These are phyloP conservation scores for Microascus cirrosus DNA, from an alignment of 2,329 filamentous ascomycete species.

Conservation along the genomic window DNA sequence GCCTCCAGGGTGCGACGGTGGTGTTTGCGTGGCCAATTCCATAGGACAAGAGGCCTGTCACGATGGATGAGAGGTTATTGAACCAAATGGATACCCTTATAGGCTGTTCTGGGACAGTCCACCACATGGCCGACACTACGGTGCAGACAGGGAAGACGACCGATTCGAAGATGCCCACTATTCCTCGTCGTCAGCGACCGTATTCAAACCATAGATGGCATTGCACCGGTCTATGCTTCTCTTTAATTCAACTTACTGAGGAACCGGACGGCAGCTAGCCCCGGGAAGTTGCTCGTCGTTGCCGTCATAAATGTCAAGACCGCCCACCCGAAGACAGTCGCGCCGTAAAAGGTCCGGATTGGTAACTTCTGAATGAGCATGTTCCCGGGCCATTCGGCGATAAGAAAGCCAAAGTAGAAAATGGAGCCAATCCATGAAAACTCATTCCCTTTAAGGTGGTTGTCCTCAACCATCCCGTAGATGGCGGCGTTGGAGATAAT, in stretches of 20 bases:
- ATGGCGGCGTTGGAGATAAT: conserved; percentile 24
- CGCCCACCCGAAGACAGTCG: conserved; percentile 14
- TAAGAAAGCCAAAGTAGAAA: conserved; percentile 22
- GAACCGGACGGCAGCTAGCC: conserved; percentile 37
- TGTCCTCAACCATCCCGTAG: conserved; percentile 46
- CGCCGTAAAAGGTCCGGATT: conserved; percentile 9
- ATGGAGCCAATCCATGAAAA: conserved; percentile 52
- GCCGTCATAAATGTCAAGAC: conserved; percentile 20
- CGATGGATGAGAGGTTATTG: conserved; percentile 20
- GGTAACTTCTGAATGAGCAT: conserved; percentile 11
- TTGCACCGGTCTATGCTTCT: no score
- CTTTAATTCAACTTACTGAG: background rate
- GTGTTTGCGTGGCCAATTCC: conserved; percentile 41
- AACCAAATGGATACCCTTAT: background rate
- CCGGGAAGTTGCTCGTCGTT: conserved; percentile 31
- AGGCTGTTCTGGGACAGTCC: conserved; percentile 18
- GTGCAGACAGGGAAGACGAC: conserved; percentile 41
- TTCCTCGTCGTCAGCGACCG: background rate
- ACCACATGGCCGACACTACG: conserved; percentile 42
- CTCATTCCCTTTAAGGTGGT: conserved; percentile 33
- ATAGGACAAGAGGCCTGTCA: conserved; percentile 40
- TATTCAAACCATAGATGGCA: background rate
- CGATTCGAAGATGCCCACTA: conserved; percentile 42
- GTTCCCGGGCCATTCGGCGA: conserved; percentile 12
- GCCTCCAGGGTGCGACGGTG: conserved; percentile 37